Conservation (phyloP, 176 grass and related monocot species). For the Hordeum vulgare region MorexV3_pseudomolecules_assembly NC_058518.1:435826237-435826736, state of each 20-base stretch:
- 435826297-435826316: neutral
- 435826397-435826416: conserved; percentile 26
- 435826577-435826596: neutral
- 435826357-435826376: conserved; percentile 10
- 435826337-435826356: neutral
- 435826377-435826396: neutral
- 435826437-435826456: conserved; percentile 39
- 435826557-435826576: neutral
- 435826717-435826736: conserved; percentile 73
- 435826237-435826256: neutral
- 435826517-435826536: neutral
- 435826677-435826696: neutral
- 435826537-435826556: neutral
- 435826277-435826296: neutral
- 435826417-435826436: conserved; percentile 4
- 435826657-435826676: neutral
- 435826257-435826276: neutral
- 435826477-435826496: neutral
- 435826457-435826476: conserved; percentile 6
- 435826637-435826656: conserved; percentile 11
- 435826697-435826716: conserved; percentile 55
- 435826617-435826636: conserved; percentile 29
- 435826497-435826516: neutral
- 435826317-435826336: neutral
- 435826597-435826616: neutral